These are phyloP conservation scores for Gypsophila paniculata DNA, from an alignment of 179 eudicot genomes.

Conservation along the genomic window DNA sequence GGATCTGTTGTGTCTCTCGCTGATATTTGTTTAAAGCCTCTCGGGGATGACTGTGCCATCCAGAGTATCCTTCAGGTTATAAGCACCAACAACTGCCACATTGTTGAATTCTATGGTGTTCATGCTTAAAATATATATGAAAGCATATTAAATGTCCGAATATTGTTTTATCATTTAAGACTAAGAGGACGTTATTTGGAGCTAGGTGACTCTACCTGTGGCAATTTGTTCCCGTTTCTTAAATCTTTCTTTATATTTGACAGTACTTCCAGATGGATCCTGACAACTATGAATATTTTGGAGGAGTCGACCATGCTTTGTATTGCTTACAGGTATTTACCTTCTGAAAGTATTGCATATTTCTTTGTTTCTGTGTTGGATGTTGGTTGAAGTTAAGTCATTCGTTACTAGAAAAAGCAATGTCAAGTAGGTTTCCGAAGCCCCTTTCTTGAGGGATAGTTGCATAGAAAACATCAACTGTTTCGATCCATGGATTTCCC, in stretches of 20 bases:
- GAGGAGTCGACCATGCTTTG: conserved; percentile 79
- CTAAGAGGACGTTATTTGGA: neutral
- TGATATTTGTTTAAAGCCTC: conserved; percentile 96
- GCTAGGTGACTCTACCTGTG: neutral
- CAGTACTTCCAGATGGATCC: conserved; percentile 97
- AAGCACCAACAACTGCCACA: neutral
- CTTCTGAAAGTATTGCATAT: neutral
- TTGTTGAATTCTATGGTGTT: neutral
- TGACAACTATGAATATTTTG: conserved; percentile 63
- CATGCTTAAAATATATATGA: too few relatives aligned
- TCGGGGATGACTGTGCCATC: conserved; percentile 92
- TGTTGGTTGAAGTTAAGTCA: neutral
- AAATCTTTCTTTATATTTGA: conserved; percentile 21
- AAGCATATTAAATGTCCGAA: neutral
- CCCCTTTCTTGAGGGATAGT: neutral
- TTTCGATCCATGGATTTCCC: neutral
- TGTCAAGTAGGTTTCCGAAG: too few relatives aligned
- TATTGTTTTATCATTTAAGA: neutral
- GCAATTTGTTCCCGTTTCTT: conserved; percentile 11
- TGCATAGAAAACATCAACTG: neutral
- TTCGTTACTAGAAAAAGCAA: too few relatives aligned
- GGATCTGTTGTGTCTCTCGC: conserved; percentile 65
- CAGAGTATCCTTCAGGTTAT: conserved; percentile 92
- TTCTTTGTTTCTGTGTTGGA: neutral
- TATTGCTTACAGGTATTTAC: conserved; percentile 83